Conservation (phyloP, 768 basidiomycete species). For the Mycena floridula region DNA sequence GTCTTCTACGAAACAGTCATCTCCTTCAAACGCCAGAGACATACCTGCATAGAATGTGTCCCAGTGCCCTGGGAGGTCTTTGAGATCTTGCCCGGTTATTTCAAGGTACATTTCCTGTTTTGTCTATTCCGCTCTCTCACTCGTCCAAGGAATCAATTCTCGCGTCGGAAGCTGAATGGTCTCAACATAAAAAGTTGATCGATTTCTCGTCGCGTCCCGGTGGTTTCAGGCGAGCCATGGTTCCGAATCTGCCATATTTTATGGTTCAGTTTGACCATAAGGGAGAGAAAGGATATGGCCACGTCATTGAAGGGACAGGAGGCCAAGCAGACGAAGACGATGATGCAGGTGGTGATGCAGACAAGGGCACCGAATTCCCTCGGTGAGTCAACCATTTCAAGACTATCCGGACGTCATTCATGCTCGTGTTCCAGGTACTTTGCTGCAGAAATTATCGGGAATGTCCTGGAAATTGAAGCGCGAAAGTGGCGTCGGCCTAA, state of each 20-base stretch:
- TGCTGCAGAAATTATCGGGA: conserved; percentile 92
- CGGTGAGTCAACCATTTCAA: conserved; percentile 39
- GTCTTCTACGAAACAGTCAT: conserved; percentile 95
- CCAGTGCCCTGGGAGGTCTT: conserved; percentile 88
- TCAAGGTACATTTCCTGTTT: conserved; percentile 52
- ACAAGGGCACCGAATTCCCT: conserved; percentile 89
- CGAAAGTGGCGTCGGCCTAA: conserved; percentile 80
- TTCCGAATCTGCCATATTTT: conserved; percentile 96
- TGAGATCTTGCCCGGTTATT: conserved; percentile 87
- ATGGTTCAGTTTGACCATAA: conserved; percentile 99
- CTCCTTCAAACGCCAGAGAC: conserved; percentile 79
- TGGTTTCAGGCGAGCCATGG: conserved; percentile 92
- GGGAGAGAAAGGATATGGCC: conserved; percentile 96
- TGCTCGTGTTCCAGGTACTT: conserved; percentile 72
- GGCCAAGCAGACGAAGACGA: conserved; percentile 14
- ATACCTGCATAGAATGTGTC: conserved; percentile 91
- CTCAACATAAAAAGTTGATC: conserved; percentile 95
- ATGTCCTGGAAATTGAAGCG: conserved; percentile 81
- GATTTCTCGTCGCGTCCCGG: conserved; percentile 88
- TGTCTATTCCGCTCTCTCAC: neutral
- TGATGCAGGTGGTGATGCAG: conserved; percentile 83
- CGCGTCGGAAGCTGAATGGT: conserved; percentile 94
- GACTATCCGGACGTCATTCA: conserved; percentile 67
- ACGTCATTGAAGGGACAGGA: conserved; percentile 90
- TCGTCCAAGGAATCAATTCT: neutral